Evolutionary conservation across 768 basidiomycete genomes (phyloP), one percentile per base, ranked within the genome.

Genomic region (Mycena maculata): DNA sequence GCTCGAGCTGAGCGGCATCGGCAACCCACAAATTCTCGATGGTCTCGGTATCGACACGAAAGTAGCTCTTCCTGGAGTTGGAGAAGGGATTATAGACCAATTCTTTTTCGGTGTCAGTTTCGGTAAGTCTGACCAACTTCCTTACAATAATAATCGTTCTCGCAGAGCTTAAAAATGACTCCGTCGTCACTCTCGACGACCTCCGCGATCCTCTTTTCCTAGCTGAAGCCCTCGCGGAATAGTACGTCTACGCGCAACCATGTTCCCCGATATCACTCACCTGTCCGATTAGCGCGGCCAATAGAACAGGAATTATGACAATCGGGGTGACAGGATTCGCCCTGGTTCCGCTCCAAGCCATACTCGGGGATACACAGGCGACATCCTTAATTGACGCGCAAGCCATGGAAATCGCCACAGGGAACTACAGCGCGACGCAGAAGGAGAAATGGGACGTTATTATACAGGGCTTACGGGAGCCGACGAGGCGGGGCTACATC

Each of bases 1-100:
- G 12, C 80, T 87, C 13, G 82, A 86, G 72, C 77, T 85, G 6
- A 83, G 81, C 18, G 86, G 86, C 30, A 82, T 87, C 56, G 86
- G 86, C 20, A 76, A 81, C 33, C 69, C 63, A 7, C 68, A 71
- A 0, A 65, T 82, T 31, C 73, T 86, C 15, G 63, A 73, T 15
- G 68, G 55, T 6, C 71, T 82, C 38, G 63, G 63, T 2, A 65
- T 87, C 56, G 67, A 75, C 1, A 70, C 76, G 28, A 68, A 75
- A 49, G 63, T 83, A 20, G 80, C 84, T 52, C 78, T 86, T 3
- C 84, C 84, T 3, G 77, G 79, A 39, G 86, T 87, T 28, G 85
- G 86, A 11, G 77, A 80, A 69, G 85, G 85, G 58, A 67, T 85
- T 22, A 82, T 83, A 64, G 85, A 86, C 59, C 84, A 86, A 55